Conservation (phyloP, 2,329 filamentous ascomycete genomes). For the Thielaviopsis ethacetica region DNA sequence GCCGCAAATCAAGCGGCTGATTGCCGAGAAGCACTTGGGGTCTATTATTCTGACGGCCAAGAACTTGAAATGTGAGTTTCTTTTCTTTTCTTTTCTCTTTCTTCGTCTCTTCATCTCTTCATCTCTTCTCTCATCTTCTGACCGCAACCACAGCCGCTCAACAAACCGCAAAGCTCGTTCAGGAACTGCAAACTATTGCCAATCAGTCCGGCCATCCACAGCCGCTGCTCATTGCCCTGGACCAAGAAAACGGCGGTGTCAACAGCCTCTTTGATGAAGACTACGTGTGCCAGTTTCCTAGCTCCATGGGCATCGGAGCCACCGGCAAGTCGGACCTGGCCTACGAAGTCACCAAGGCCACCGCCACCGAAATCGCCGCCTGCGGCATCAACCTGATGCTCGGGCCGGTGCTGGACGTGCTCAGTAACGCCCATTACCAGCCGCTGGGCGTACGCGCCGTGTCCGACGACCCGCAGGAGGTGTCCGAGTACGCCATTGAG, state of each 20-base stretch:
- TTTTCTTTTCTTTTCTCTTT: neutral
- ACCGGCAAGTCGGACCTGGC: slow-evolving; percentile 72
- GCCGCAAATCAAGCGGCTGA: slow-evolving; percentile 64
- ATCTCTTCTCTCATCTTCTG: too few species aligned
- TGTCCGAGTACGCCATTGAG: slow-evolving; percentile 79
- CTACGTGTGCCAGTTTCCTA: slow-evolving; percentile 90
- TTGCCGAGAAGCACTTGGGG: slow-evolving; percentile 73
- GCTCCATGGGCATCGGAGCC: slow-evolving; percentile 91
- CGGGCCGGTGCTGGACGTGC: slow-evolving; percentile 80
- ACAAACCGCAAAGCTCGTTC: slow-evolving; percentile 72
- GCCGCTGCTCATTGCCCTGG: slow-evolving; percentile 76
- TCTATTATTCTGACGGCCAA: slow-evolving; percentile 74
- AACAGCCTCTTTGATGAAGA: slow-evolving; percentile 94
- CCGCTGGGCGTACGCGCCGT: slow-evolving; percentile 78
- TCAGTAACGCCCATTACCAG: slow-evolving; percentile 85
- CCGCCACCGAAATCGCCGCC: slow-evolving; percentile 77
- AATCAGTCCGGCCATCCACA: slow-evolving; percentile 79
- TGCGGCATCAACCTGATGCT: slow-evolving; percentile 94
- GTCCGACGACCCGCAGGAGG: slow-evolving; percentile 87
- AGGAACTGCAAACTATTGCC: slow-evolving; percentile 84
- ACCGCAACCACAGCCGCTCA: slow-evolving; percentile 51
- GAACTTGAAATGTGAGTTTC: slow-evolving; percentile 58
- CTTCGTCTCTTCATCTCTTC: too few species aligned
- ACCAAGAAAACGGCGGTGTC: slow-evolving; percentile 96
- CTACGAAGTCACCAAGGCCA: slow-evolving; percentile 82